A percentile compares a stretch with the other conserved stretches of the same genome.
Conservation (phyloP, 345 rosid species). For the Pelargonium nanum region DNA sequence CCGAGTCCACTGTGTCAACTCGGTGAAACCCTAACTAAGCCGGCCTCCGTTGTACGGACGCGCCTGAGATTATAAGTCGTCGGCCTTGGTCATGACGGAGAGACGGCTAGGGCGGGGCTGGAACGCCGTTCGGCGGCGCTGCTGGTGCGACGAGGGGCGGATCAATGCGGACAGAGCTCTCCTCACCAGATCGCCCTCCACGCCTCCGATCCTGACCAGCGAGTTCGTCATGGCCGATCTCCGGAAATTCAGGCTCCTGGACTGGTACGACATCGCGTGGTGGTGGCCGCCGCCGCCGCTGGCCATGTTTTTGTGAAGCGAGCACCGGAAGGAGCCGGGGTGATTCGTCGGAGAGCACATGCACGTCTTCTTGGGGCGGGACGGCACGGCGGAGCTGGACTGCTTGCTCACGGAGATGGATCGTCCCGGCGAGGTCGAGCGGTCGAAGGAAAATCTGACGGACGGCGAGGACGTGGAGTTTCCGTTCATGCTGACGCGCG, state of each 20-base stretch:
- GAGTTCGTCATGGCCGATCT: constrained; percentile 61
- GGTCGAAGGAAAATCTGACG: constrained; percentile 33
- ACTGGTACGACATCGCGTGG: constrained; percentile 1
- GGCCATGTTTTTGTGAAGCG: constrained; percentile 27
- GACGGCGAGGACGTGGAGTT: constrained; percentile 21
- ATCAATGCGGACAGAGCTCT: constrained; percentile 48
- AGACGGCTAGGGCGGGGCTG: constrained; percentile 41
- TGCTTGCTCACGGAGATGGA: constrained; percentile 24
- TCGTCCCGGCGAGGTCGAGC: constrained; percentile 22
- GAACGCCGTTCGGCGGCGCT: constrained; percentile 36
- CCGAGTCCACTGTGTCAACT: too few species aligned
- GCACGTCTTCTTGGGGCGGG: constrained; percentile 30
- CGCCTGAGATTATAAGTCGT: constrained; percentile 6
- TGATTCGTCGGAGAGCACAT: constrained; percentile 47
- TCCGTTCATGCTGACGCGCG: constrained; percentile 16
- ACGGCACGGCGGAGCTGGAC: constrained; percentile 9
- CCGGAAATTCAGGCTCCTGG: constrained; percentile 30
- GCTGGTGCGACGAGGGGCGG: constrained; percentile 52
- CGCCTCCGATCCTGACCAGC: constrained; percentile 52
- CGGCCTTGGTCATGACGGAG: constrained; percentile 33
- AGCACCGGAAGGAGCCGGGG: constrained; percentile 45
- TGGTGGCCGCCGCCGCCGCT: background rate
- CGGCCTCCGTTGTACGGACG: too few species aligned
- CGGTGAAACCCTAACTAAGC: background rate
- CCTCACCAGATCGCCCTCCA: constrained; percentile 54